These are phyloP conservation scores for Centella asiatica DNA, from an alignment of 129 eudicot genomes.

Conservation along the genomic window DNA sequence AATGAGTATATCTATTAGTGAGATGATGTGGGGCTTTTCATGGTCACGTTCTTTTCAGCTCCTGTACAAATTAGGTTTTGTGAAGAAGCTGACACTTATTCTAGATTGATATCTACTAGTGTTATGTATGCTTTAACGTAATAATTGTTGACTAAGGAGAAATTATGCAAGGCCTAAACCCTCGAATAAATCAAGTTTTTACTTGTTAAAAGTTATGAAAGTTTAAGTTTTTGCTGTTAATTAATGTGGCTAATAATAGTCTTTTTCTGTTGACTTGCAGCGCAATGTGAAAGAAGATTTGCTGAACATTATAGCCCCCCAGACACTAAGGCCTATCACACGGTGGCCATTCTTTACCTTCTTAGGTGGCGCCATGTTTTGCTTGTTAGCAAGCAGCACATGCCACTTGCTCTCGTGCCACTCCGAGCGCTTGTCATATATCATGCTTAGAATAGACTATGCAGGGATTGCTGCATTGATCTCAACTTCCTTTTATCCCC, in stretches of 20 bases:
- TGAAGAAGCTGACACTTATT: background rate
- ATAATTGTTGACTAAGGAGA: too few species aligned
- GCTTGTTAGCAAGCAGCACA: constrained; percentile 77
- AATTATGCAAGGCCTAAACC: background rate
- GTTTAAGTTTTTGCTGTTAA: background rate
- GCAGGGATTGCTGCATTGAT: constrained; percentile 96
- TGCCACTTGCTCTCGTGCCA: constrained; percentile 95
- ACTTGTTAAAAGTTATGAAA: background rate
- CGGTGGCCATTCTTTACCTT: constrained; percentile 96
- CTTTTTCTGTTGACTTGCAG: constrained; percentile 26
- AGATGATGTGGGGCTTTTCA: too few species aligned
- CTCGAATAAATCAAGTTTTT: background rate
- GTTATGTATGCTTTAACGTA: too few species aligned
- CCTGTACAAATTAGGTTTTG: background rate
- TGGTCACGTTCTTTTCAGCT: background rate
- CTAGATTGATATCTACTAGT: background rate
- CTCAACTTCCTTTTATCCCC: constrained; percentile 93
- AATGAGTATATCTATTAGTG: too few species aligned
- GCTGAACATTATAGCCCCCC: constrained; percentile 70
- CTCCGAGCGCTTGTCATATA: constrained; percentile 68
- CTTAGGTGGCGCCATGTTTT: constrained; percentile 97
- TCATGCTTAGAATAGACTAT: constrained; percentile 91
- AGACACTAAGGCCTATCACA: constrained; percentile 61
- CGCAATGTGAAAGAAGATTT: constrained; percentile 66
- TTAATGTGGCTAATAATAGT: background rate